Percentiles rank a stretch among this genome's conserved stretches.
phyloP scores from a whole-genome alignment of 306 rosid genomes.

The Medicago lupulina region DNA sequence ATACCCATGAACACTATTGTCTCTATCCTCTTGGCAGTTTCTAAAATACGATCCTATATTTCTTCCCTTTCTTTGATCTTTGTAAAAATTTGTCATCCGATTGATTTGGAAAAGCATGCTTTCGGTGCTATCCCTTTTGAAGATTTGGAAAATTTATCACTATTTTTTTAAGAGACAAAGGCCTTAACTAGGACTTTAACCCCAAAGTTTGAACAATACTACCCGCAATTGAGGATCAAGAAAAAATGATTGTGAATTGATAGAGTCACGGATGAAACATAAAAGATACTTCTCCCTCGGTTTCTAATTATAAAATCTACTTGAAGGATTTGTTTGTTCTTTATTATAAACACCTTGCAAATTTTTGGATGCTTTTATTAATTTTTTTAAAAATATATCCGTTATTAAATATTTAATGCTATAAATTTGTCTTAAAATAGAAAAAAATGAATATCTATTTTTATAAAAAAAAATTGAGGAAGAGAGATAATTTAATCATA shows the following conservation, averaged over 20 bases:
- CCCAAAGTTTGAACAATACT: slow-evolving; percentile 36
- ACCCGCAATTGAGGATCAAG: slow-evolving; percentile 7
- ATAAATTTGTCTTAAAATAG: no score
- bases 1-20: slow-evolving; percentile 28
- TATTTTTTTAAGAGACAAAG: slow-evolving; percentile 35
- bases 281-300: no score
- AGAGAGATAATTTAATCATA: no score
- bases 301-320: no score
- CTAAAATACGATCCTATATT: neutral
- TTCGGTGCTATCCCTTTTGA: slow-evolving; percentile 53
- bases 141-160: slow-evolving; percentile 42
- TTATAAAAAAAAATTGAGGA: no score
- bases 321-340: no score
- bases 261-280: neutral
- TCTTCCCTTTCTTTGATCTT: neutral
- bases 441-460: no score
- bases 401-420: no score
- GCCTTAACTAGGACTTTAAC: neutral
- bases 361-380: no score
- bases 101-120: slow-evolving; percentile 40
- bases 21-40: slow-evolving; percentile 33
- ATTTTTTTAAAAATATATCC: no score
- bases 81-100: slow-evolving; percentile 6
- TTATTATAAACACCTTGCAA: no score
- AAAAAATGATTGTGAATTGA: no score